Evolutionary conservation across 768 basidiomycete genomes (phyloP), one percentile per base, ranked within the genome.

Genomic region (Plicaturopsis crispa): DNA sequence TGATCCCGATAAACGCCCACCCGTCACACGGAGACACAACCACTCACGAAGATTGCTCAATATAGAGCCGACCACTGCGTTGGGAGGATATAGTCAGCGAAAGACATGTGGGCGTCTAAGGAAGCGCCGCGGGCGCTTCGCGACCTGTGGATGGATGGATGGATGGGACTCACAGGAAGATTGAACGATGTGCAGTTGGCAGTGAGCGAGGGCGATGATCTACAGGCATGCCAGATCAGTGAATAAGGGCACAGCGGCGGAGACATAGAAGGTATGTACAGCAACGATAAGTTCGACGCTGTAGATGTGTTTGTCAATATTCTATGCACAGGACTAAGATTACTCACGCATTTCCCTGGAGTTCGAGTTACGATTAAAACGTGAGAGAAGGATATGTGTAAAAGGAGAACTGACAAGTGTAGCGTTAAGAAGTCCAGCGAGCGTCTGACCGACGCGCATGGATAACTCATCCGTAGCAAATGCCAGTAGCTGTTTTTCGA

Each of bases 381-480:
- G 12, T 40, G 24, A 16, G 28, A 26, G 3, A 48, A 24, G 23
- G 14, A 41, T 17, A 32, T 5, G 14, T 4, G n/a, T 8, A 4
- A 31, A 18, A 41, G 26, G 30, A 24, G 33, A 34, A 53, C 72
- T 46, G 47, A 87, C 83, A 46, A 88, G 63, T 11, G 88, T 92
- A 16, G 89, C 89, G 59, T 91, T 92, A 39, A 92, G 55, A 2
- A 92, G 69, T 26, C 88, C 88, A 3, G 87, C 86, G 8, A 89
- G 61, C 2, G 87, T 87, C 56, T 86, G 81, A 2, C 88, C 89
- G 2, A 90, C 79, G 21, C 87, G 77, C 39, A 88, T 51, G 3
- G 89, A 84, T 13, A 92, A 47, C 46, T 92, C 85, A 42, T 92
- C 89, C 0, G 89, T 92, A 1, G 86, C 86, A 51, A 89, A 90